Evolutionary conservation across 192 early-diverging fungal species (phyloP).

Genomic region (Spizellomyces punctatus): DNA sequence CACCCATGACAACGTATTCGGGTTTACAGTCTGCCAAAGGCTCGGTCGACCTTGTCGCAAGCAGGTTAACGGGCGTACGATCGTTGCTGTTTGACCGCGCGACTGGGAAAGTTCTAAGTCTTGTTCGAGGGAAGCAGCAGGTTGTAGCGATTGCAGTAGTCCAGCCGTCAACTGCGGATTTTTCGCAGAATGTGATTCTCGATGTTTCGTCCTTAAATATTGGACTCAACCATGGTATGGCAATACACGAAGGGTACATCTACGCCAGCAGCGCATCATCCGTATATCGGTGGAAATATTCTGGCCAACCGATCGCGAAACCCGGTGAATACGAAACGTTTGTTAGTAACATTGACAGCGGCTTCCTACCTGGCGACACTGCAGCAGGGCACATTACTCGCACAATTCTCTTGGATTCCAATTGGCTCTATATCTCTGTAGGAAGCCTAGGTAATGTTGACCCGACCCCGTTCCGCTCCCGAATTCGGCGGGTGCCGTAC

Average conservation of each 20-base stretch:
- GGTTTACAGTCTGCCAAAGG: background rate
- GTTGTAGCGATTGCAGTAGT: constrained; percentile 13
- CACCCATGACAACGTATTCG: background rate
- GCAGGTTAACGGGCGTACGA: constrained; percentile 1
- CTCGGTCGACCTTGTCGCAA: constrained; percentile 10
- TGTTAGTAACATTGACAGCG: constrained; percentile 41
- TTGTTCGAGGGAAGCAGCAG: constrained; percentile 16
- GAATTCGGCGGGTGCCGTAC: constrained; percentile 34
- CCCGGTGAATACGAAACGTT: constrained; percentile 6
- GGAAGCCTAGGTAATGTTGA: constrained; percentile 40
- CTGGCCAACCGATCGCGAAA: background rate
- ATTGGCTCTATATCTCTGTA: constrained; percentile 39
- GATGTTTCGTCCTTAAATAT: constrained; percentile 12
- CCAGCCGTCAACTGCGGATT: background rate
- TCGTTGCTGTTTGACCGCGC: constrained; percentile 8
- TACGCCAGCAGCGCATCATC: constrained; percentile 31
- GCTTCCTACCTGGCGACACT: constrained; percentile 1
- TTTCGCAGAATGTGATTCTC: constrained; percentile 11
- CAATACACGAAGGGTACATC: constrained; percentile 26
- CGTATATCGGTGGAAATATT: constrained; percentile 40
- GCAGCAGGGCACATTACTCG: constrained; percentile 35
- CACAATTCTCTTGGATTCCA: constrained; percentile 30
- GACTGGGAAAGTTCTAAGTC: background rate
- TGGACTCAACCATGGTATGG: constrained; percentile 34
- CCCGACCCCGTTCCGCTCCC: constrained; percentile 23